Base-by-base conservation (phyloP, 495 filamentous ascomycete genomes). In the Penicillium longicatenatum region DNA sequence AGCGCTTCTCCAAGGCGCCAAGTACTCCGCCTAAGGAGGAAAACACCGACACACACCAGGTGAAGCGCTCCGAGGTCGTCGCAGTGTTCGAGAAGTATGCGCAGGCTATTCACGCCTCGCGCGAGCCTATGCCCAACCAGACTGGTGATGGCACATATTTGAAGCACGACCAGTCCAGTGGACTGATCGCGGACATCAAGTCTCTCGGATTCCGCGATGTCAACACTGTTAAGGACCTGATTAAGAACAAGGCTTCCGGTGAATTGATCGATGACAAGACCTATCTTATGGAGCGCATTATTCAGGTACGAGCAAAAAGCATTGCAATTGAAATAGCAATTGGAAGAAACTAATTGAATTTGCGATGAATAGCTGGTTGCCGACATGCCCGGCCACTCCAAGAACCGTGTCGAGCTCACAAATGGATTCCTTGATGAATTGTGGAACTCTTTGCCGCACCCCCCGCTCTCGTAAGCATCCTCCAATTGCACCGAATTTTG, bases 211-310 rank as follows among this genome's bases (percentile, higher is more conserved):
- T 87, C 68, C 78, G 81, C 57, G 84, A 88, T 57, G 57, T 81
- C 46, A 63, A 71, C 39, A 86, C 85, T 6, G 65, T 87, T 52
- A 79, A 77, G 68, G 76, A 82, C 33, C 58, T 85, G 29, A 71
- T 84, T 56, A 73, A 76, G 60, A 75, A 61, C 52, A 82, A 85
- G 66, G 73, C 70, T 20, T 74, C 73, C 17, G 84, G 88, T 17
- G 82, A 86, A 52, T 61, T 84, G 20, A 60, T 74, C 0, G 85
- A 91, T 60, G 90, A 94, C 69, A 93, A 92, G 76, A 91, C 87
- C 19, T 86, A 87, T 75, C 72, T 88, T 55, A 91, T 92, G 88
- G 89, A 93, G 66, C 78, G 79, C n/a, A 78, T 88, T 50, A 90
- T 91, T 64, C 86, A 90, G 73, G 73, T 76, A 65, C 57, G 66